phyloP scores from a whole-genome alignment of 495 filamentous ascomycete species.

The Hypomontagnella submonticulosa region DNA sequence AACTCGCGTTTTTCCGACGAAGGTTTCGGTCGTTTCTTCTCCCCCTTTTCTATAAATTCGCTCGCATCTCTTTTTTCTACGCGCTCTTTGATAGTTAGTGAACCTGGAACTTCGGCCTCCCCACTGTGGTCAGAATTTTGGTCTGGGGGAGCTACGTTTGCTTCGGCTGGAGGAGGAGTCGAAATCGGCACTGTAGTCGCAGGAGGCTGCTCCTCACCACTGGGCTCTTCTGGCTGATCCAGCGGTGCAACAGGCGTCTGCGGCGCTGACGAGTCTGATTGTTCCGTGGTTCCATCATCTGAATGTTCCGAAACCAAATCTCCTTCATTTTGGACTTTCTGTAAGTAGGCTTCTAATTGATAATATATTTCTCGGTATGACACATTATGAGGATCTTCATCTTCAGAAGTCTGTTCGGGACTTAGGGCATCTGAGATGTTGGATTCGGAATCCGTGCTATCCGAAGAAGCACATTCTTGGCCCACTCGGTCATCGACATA shows the following conservation, averaged over 20 bases:
- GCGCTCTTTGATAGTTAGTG: neutral
- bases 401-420: neutral
- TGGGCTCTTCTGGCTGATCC: neutral
- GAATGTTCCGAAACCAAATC: neutral
- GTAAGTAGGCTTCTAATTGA: neutral
- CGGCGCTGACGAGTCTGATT: neutral
- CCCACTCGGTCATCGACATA: constrained; percentile 1
- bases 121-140: neutral
- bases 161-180: neutral
- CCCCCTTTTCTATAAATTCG: neutral
- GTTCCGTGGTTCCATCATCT: neutral
- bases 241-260: neutral
- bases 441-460: neutral
- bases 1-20: constrained; percentile 1
- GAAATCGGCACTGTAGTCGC: neutral
- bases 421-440: neutral
- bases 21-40: constrained; percentile 6
- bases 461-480: constrained; percentile 14
- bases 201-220: neutral
- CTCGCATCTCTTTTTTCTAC: constrained; percentile 13
- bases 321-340: neutral
- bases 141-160: neutral
- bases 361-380: neutral
- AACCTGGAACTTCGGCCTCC: neutral
- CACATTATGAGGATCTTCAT: neutral